phyloP scores from a whole-genome alignment of 176 grass and related monocot species.

The Areca catechu region DNA sequence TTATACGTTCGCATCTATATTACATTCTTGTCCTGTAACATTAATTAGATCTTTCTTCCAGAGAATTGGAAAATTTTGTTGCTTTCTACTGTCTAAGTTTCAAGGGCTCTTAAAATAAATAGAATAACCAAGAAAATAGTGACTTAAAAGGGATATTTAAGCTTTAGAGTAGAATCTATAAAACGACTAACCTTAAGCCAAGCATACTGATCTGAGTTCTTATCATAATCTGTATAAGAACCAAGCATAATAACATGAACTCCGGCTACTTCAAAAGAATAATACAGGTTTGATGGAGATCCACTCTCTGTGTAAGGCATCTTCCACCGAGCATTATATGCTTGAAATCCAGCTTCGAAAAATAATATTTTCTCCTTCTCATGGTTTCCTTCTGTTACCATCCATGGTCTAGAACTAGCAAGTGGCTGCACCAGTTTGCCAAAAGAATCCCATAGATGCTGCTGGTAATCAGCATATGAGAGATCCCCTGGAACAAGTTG shows the following conservation, averaged over 20 bases:
- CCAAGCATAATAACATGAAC: constrained; percentile 85
- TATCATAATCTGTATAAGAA: constrained; percentile 95
- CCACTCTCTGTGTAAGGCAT: constrained; percentile 90
- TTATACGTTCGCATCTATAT: too few species aligned
- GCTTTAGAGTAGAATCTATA: background rate
- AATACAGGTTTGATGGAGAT: constrained; percentile 82
- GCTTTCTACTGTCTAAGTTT: too few species aligned
- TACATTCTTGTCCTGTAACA: too few species aligned
- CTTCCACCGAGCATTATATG: constrained; percentile 93
- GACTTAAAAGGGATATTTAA: too few species aligned
- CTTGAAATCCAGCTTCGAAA: constrained; percentile 58
- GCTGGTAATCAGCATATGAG: constrained; percentile 93
- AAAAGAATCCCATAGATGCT: constrained; percentile 92
- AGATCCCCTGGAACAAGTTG: constrained; percentile 87
- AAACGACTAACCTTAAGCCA: constrained; percentile 71
- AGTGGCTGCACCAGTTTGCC: constrained; percentile 76
- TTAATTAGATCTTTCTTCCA: too few species aligned
- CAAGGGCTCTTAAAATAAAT: too few species aligned
- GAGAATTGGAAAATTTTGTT: too few species aligned
- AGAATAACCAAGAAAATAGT: too few species aligned
- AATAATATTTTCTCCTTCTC: constrained; percentile 79
- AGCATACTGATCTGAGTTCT: constrained; percentile 79
- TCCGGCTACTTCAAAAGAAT: constrained; percentile 72
- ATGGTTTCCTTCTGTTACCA: constrained; percentile 98
- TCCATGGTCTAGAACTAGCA: constrained; percentile 79